Base-by-base conservation (phyloP, 192 early-diverging fungal species). In the Entophlyctis luteolus region DNA sequence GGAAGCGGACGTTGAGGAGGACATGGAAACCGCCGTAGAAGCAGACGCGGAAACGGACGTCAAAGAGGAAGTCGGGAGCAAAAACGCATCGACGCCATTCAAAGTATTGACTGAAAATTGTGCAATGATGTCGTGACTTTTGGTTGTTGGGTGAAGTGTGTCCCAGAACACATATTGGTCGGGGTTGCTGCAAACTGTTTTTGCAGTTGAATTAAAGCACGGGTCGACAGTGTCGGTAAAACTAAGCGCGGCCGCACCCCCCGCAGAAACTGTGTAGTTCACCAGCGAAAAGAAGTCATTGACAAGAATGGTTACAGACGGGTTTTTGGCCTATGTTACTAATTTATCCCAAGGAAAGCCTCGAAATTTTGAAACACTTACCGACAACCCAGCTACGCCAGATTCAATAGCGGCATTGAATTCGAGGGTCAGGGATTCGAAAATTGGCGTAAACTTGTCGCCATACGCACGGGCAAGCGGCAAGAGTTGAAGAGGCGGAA, bases 71-170 rank as follows among this genome's bases (percentile, higher is more conserved):
- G n/a, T n/a, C n/a, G n/a, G n/a, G n/a, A n/a, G n/a, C n/a, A n/a
- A n/a, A n/a, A n/a, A n/a, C n/a, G n/a, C n/a, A n/a, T n/a, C 8
- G 29, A 63, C 10, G 2, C 31, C 31, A 33, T 33, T 33, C 46
- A 63, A 28, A 45, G 47, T n/a, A 46, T 63, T 63, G 32, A 12
- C 29, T 33, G 46, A 45, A 32, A 32, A 63, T 25, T 63, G 60
- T 0, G 47, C 60, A 27, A 63, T 25, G 1, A 49, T 33, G 18
- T 49, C 32, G 14, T 63, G 60, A 12, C 22, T 34, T 10, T 28
- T n/a, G 16, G 60, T 63, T 10, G 60, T 48, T 8, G 60, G 60
- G n/a, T 63, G 60, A n/a, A 50, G 5, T 4, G 20, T 32, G 34
- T 63, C 60, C 60, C 60, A 63, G 27, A 48, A 49, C 6, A 49